A percentile compares a stretch with the other conserved stretches of the same genome.
These are phyloP conservation scores for Kazachstania viticola DNA, from an alignment of 805 yeast genomes.

Conservation along the genomic window DNA sequence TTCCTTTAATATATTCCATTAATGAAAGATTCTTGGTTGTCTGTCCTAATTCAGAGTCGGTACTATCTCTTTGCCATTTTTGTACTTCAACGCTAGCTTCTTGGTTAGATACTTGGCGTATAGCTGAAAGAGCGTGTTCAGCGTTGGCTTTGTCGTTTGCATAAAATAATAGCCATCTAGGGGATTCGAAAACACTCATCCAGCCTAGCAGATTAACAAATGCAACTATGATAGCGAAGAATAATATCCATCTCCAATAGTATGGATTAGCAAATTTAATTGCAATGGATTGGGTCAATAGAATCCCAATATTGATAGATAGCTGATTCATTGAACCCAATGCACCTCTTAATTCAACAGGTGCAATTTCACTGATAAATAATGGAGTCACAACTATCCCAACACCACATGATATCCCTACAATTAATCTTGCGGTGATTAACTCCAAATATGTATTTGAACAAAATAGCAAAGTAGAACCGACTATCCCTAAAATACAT, in stretches of 20 bases:
- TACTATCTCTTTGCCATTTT: conserved; percentile 9
- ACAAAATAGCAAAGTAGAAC: conserved; percentile 49
- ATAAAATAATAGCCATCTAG: conserved; percentile 56
- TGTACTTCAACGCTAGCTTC: conserved; percentile 15
- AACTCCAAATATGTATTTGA: conserved; percentile 35
- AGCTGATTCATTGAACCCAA: conserved; percentile 88
- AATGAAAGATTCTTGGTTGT: conserved; percentile 12
- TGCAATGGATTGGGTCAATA: conserved; percentile 68
- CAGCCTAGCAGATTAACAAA: conserved; percentile 34
- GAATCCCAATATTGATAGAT: conserved; percentile 73
- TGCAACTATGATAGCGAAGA: conserved; percentile 50
- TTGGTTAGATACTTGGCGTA: conserved; percentile 26
- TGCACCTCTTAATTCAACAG: conserved; percentile 54
- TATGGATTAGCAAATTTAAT: conserved; percentile 49
- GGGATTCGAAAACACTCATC: conserved; percentile 56
- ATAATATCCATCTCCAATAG: conserved; percentile 64
- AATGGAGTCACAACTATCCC: conserved; percentile 80
- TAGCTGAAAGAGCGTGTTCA: conserved; percentile 22
- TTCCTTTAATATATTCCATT: conserved; percentile 37
- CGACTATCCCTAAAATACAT: conserved; percentile 40
- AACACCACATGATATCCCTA: conserved; percentile 82
- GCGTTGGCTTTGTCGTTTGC: conserved; percentile 26
- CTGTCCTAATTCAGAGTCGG: neutral
- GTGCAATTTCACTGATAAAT: conserved; percentile 70
- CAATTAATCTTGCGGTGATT: conserved; percentile 57